Percentiles rank a stretch among this genome's conserved stretches.
Evolutionary conservation across 2,329 filamentous ascomycete species (phyloP).

Genomic region (Clonostachys rhizophaga): DNA sequence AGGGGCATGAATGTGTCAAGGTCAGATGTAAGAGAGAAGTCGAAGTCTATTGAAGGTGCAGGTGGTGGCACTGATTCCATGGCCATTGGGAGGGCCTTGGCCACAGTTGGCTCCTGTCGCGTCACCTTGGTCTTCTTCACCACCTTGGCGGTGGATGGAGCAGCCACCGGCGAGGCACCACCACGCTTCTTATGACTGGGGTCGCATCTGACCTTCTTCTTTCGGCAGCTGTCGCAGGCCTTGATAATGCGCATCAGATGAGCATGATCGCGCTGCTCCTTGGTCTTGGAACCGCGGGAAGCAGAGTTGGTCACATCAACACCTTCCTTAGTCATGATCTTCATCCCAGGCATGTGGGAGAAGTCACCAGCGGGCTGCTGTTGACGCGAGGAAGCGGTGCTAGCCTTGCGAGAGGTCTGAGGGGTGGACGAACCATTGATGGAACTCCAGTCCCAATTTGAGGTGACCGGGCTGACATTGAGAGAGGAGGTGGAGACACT

Average conservation of each 20-base stretch:
- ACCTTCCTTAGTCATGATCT: constrained; percentile 61
- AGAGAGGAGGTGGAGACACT: constrained; percentile 41
- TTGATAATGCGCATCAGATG: constrained; percentile 64
- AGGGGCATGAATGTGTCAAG: not conserved
- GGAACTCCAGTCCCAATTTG: constrained; percentile 41
- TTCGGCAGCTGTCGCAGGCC: constrained; percentile 58
- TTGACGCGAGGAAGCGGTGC: constrained; percentile 10
- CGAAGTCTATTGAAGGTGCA: not conserved
- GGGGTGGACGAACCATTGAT: constrained; percentile 18
- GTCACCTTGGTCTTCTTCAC: constrained; percentile 28
- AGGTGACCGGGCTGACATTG: constrained; percentile 42
- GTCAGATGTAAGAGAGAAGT: not conserved
- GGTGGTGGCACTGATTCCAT: not conserved
- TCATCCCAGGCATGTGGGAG: constrained; percentile 56
- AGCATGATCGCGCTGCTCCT: constrained; percentile 63
- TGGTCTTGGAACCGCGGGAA: constrained; percentile 59
- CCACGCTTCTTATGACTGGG: constrained; percentile 51
- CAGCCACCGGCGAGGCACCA: constrained; percentile 13
- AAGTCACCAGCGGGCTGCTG: constrained; percentile 33
- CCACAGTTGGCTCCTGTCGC: not conserved
- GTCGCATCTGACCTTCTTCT: constrained; percentile 61
- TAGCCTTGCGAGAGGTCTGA: constrained; percentile 14
- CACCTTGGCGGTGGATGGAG: constrained; percentile 18
- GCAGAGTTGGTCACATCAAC: constrained; percentile 58
- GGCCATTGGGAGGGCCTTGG: not conserved